A percentile compares a stretch with the other conserved stretches of the same genome.
phyloP scores from a whole-genome alignment of 106 monocot genomes.

The Hemerocallis citrina region DNA sequence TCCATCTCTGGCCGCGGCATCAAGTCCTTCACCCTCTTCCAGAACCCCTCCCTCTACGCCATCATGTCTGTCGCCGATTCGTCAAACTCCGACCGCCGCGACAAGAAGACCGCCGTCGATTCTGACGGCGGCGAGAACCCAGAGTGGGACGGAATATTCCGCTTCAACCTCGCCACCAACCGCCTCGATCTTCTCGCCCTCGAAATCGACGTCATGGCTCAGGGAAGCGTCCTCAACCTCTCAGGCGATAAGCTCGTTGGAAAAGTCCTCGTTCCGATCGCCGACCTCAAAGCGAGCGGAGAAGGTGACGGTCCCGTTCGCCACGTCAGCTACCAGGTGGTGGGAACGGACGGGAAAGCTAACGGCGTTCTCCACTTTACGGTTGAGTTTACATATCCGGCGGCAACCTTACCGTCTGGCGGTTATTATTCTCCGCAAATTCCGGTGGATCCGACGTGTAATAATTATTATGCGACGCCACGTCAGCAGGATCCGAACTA shows the following conservation, averaged over 20 bases:
- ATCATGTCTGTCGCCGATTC: slow-evolving; percentile 23
- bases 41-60: slow-evolving; percentile 37
- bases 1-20: slow-evolving; percentile 43
- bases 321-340: slow-evolving; percentile 45
- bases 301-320: slow-evolving; percentile 4
- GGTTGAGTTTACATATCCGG: neutral
- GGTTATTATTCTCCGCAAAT: neutral
- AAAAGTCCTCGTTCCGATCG: slow-evolving; percentile 20
- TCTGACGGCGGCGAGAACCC: slow-evolving; percentile 35
- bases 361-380: slow-evolving; percentile 42
- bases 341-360: slow-evolving; percentile 31
- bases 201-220: slow-evolving; percentile 19
- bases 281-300: slow-evolving; percentile 20
- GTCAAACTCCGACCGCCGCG: slow-evolving; percentile 16
- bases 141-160: slow-evolving; percentile 28
- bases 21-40: slow-evolving; percentile 36
- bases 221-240: slow-evolving; percentile 14
- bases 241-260: slow-evolving; percentile 28
- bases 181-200: slow-evolving; percentile 4
- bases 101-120: slow-evolving; percentile 35
- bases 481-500: neutral
- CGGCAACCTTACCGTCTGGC: neutral
- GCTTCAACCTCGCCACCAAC: slow-evolving; percentile 17
- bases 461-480: neutral
- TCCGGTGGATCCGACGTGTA: too few relatives aligned